Evolutionary conservation across 225 moss, liverwort and hornwort species (phyloP).

Genomic region (Ulota crispa): DNA sequence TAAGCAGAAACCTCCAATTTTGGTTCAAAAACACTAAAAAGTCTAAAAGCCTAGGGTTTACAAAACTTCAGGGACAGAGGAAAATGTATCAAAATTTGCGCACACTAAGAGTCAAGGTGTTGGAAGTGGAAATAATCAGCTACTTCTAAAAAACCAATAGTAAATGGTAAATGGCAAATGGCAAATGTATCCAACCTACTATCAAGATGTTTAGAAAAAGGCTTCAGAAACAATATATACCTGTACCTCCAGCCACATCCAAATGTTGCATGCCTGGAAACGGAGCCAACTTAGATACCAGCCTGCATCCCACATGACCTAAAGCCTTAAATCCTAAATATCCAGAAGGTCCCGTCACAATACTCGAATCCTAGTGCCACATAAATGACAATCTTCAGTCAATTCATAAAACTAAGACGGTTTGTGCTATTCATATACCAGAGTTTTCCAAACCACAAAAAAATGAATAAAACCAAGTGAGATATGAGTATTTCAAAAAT

Average conservation of each 20-base stretch:
- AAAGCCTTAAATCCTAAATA: background rate
- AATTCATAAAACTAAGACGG: background rate
- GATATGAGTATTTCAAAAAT: background rate
- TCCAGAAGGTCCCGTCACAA: background rate
- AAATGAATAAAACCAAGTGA: background rate
- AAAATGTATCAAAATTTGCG: background rate
- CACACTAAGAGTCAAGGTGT: background rate
- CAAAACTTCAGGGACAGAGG: background rate
- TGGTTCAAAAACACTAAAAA: background rate
- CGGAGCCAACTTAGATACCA: conserved; percentile 85
- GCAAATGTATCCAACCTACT: background rate
- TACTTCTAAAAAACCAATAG: background rate
- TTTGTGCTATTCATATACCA: background rate
- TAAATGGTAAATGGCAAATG: background rate
- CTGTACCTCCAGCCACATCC: conserved; percentile 98
- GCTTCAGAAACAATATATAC: conserved; percentile 28
- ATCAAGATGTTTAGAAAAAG: background rate
- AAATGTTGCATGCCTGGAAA: conserved; percentile 98
- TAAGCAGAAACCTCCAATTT: background rate
- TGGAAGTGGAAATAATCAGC: background rate
- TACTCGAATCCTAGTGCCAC: background rate
- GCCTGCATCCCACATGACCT: conserved; percentile 44
- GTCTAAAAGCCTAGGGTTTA: background rate
- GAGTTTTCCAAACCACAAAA: background rate
- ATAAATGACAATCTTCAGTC: background rate